Conservation (phyloP, 1,139 yeast species). For the Candida labiduridarum region DNA sequence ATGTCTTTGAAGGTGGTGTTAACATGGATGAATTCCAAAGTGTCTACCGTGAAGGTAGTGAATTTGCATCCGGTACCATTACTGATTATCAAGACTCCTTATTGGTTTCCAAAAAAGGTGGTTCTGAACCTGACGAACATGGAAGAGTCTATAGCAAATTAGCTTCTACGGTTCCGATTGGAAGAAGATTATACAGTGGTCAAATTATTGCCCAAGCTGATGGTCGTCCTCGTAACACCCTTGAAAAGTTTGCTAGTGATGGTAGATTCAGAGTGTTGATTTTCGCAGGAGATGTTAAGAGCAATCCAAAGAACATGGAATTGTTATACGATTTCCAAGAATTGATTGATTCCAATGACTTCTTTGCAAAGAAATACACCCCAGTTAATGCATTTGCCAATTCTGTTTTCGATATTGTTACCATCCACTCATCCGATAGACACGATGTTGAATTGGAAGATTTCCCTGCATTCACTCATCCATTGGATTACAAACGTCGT, state of each 20-base stretch:
- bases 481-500: conserved; percentile 25
- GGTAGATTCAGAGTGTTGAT: conserved; percentile 29
- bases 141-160: conserved; percentile 7
- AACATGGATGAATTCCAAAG: conserved; percentile 26
- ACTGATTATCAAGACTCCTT: conserved; percentile 28
- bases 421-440: conserved; percentile 23
- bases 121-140: conserved; percentile 5
- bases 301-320: conserved; percentile 13
- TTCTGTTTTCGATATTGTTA: conserved; percentile 25
- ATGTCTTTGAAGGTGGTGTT: conserved; percentile 22
- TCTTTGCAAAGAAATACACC: conserved; percentile 23
- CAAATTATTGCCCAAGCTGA: conserved; percentile 25
- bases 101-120: conserved; percentile 13
- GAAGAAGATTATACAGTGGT: conserved; percentile 26
- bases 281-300: conserved; percentile 25
- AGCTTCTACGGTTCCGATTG: conserved; percentile 27
- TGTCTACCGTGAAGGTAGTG: conserved; percentile 27
- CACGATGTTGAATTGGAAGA: conserved; percentile 23
- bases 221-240: conserved; percentile 24
- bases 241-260: conserved; percentile 23
- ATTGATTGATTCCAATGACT: conserved; percentile 17
- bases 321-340: conserved; percentile 18
- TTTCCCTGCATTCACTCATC: conserved; percentile 29
- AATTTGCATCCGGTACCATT: conserved; percentile 35
- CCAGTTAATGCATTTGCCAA: conserved; percentile 25